Conservation (phyloP, 164 flowering plant genomes). For the Magnolia changhungtana region DNA sequence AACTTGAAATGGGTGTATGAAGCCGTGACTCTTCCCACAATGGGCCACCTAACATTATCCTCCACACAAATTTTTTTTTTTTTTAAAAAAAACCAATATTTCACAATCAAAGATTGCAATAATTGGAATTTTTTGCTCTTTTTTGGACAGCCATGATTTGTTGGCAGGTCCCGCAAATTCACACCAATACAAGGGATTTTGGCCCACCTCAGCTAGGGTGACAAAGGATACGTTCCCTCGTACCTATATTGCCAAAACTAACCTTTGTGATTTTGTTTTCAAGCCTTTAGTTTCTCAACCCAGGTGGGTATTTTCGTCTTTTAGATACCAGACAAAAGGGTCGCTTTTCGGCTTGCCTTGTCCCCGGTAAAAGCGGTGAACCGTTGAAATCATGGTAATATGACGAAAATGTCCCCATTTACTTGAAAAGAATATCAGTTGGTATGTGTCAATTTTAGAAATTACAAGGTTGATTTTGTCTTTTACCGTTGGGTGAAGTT, state of each 20-base stretch:
- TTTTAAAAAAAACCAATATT: constrained; percentile 18
- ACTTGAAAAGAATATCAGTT: background rate
- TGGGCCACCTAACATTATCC: constrained; percentile 29
- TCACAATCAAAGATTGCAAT: constrained; percentile 15
- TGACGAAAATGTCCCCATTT: background rate
- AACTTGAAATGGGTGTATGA: constrained; percentile 21
- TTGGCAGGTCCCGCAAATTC: background rate
- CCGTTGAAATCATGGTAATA: background rate
- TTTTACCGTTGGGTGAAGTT: background rate
- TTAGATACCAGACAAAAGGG: background rate
- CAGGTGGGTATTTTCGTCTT: background rate
- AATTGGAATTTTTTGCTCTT: background rate
- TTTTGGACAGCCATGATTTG: background rate
- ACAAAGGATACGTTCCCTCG: background rate
- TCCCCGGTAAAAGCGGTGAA: background rate
- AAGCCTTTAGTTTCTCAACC: constrained; percentile 11
- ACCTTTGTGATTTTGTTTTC: background rate
- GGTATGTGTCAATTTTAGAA: background rate
- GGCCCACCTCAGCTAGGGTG: background rate
- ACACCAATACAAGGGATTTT: background rate
- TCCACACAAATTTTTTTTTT: background rate
- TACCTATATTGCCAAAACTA: background rate
- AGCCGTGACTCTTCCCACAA: constrained; percentile 55
- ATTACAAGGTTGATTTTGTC: background rate
- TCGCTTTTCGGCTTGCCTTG: background rate